A percentile compares a stretch with the other conserved stretches of the same genome.
Conservation (phyloP, 306 rosid species). For the Prunus persica region DNA sequence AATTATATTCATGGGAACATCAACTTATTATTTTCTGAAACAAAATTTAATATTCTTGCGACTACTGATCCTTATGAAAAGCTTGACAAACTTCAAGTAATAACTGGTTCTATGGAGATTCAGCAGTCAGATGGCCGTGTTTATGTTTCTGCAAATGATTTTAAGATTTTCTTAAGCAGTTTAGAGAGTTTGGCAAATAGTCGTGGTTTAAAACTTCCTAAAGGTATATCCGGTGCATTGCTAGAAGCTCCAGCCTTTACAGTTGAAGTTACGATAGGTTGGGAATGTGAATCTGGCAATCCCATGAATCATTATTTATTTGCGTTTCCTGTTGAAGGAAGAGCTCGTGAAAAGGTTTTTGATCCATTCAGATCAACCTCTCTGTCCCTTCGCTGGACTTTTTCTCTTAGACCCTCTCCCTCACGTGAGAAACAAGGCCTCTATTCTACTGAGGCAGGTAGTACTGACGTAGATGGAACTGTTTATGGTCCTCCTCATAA, state of each 20-base stretch:
- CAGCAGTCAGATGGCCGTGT: conserved; percentile 89
- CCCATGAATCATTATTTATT: conserved; percentile 89
- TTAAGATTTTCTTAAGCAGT: conserved; percentile 76
- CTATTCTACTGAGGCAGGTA: conserved; percentile 34
- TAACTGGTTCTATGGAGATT: conserved; percentile 65
- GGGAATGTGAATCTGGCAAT: conserved; percentile 94
- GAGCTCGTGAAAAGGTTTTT: conserved; percentile 70
- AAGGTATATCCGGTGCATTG: conserved; percentile 64
- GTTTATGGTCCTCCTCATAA: conserved; percentile 49
- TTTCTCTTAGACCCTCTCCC: conserved; percentile 69
- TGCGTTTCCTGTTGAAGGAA: conserved; percentile 83
- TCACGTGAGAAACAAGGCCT: conserved; percentile 45
- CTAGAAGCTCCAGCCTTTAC: conserved; percentile 77
- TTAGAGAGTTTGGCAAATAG: conserved; percentile 87
- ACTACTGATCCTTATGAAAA: conserved; percentile 94
- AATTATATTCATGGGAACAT: conserved; percentile 88
- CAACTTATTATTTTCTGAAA: conserved; percentile 64
- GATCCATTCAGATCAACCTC: conserved; percentile 97
- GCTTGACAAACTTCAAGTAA: conserved; percentile 82
- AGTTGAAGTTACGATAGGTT: conserved; percentile 86
- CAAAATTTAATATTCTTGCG: conserved; percentile 74
- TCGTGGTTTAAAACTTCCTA: conserved; percentile 77
- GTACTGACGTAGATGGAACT: conserved; percentile 48
- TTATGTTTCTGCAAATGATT: conserved; percentile 67
- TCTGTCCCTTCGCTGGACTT: conserved; percentile 85